These are phyloP conservation scores for Diaporthe sp. DNA, from an alignment of 2,329 filamentous ascomycete genomes.

Conservation along the genomic window DNA sequence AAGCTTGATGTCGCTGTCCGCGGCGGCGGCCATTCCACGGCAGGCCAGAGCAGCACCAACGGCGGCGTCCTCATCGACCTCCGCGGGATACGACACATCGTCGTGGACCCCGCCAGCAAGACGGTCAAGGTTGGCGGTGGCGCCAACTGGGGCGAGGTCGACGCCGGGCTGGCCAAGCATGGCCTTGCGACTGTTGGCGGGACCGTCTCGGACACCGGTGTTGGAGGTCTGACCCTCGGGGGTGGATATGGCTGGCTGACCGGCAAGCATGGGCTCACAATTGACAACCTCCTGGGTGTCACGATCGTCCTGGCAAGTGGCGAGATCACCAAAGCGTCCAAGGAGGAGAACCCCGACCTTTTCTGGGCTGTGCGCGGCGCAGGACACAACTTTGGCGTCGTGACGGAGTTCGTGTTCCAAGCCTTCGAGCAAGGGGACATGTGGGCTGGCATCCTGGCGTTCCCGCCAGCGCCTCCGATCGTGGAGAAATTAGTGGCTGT, in stretches of 20 bases:
- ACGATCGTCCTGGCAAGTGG: slow-evolving; percentile 23
- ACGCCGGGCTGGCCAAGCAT: not conserved
- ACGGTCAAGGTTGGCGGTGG: not conserved
- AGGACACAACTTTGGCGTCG: slow-evolving; percentile 71
- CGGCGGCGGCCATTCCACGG: slow-evolving; percentile 10
- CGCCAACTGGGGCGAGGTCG: slow-evolving; percentile 18
- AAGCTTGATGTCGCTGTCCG: not conserved
- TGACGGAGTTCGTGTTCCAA: slow-evolving; percentile 62
- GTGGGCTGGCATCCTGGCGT: not conserved
- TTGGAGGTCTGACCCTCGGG: slow-evolving; percentile 12
- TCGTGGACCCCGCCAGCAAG: not conserved
- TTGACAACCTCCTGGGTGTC: slow-evolving; percentile 13
- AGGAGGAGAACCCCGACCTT: slow-evolving; percentile 54
- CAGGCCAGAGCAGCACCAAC: slow-evolving; percentile 7
- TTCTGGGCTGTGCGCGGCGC: slow-evolving; percentile 71
- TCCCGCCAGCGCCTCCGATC: not conserved
- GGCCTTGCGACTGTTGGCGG: not conserved
- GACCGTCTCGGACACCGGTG: slow-evolving; percentile 1
- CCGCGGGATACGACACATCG: not conserved
- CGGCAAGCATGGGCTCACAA: slow-evolving; percentile 25
- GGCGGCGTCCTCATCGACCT: slow-evolving; percentile 15
- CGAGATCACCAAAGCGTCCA: slow-evolving; percentile 46
- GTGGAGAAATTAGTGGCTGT: slow-evolving; percentile 6
- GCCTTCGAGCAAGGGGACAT: slow-evolving; percentile 52
- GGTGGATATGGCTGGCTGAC: slow-evolving; percentile 30